Base-by-base conservation (phyloP, 495 filamentous ascomycete species). In the Thermochaetoides thermophila region DNA sequence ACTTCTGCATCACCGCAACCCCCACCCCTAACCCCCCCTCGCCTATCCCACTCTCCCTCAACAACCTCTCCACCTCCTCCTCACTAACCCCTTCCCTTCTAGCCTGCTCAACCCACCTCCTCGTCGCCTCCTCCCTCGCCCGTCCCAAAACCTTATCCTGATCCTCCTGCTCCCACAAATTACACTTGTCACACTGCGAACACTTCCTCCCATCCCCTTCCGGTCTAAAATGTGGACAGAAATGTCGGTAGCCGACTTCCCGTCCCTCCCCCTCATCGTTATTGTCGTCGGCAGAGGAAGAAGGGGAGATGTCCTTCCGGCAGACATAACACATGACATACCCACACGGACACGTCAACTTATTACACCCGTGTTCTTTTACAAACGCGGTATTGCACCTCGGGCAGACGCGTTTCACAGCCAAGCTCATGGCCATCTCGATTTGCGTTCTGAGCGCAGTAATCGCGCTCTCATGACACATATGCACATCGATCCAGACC, bases 301-400 rank as follows among this genome's bases (percentile, higher is more conserved):
- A n/a, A n/a, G n/a, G n/a, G n/a, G n/a, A n/a, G 31, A 73, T 69
- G 44, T 73, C 64, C 43, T 67, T 67, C 17, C 81, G 78, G 49
- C 81, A 92, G 25, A 92, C 69, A 40, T 92, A 95, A 59, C 89
- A 97, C 89, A 97, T 97, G 38, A 78, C 76, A 56, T 95, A 97
- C 1, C 89, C 86, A 52, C 89, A 97, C n/a, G 82, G 69, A 51
- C 89, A 97, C n/a, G 81, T 86, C 11, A 97, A 58, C 53, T 94
- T 95, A 59, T 97, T 97, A 65, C 89, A 97, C 39, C 89, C 89
- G 20, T 78, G 75, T 2, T 69, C 74, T 49, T 95, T 95, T 53
- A 97, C 78, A 48, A 97, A 95, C 11, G 78, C 81, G 16, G 84
- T 75, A 37, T 79, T 73, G 60, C 89, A 97, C 33, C 73, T 68